Base-by-base conservation (phyloP, 495 filamentous ascomycete genomes). In the Apiosordaria backusii region DNA sequence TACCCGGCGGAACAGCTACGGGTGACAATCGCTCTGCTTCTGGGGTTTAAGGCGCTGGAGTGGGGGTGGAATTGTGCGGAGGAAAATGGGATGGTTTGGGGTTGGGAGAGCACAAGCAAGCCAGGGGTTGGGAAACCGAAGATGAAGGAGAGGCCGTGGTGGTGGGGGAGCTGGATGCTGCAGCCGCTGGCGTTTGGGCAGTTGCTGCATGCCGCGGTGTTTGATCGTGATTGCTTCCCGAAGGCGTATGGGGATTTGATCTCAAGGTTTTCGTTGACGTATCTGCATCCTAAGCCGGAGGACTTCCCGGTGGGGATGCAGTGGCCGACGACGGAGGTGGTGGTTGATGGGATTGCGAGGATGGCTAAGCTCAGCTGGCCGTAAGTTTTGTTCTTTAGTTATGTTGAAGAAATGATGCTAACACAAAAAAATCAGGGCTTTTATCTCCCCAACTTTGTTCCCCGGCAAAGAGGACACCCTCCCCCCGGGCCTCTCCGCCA, bases 91-190 rank as follows among this genome's bases (percentile, higher is more conserved):
- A 90, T 86, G 81, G 82, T 97, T 61, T 87, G 86, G 80, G 84
- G 88, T 53, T 80, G 79, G 72, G 78, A 78, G 67, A 67, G 60
- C 70, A 29, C 4, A 3, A 7, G 27, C 4, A 45, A 45, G 35
- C 5, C 13, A 15, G 79, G 70, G 35, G 68, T 68, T 10, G 60
- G 75, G 19, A 68, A 67, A 64, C 70, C 66, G 64, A 80, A 79
- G 69, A 76, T 65, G 65, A 72, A 77, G 65, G 72, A 77, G 62
- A 80, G 85, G 67, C 90, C 92, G 6, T 85, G 84, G 86, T 99
- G 95, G 95, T 94, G 92, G 82, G 95, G 94, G 23, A 96, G 92
- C 74, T 98, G 94, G 94, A 81, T 98, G 83, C 79, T 98, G 71
- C 93, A 97, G 84, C 95, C 95, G 0, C 72, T 96, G n/a, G 88